These are phyloP conservation scores for Thraustochytrium sp. DNA, from an alignment of 352 stramenopile species.

Conservation along the genomic window DNA sequence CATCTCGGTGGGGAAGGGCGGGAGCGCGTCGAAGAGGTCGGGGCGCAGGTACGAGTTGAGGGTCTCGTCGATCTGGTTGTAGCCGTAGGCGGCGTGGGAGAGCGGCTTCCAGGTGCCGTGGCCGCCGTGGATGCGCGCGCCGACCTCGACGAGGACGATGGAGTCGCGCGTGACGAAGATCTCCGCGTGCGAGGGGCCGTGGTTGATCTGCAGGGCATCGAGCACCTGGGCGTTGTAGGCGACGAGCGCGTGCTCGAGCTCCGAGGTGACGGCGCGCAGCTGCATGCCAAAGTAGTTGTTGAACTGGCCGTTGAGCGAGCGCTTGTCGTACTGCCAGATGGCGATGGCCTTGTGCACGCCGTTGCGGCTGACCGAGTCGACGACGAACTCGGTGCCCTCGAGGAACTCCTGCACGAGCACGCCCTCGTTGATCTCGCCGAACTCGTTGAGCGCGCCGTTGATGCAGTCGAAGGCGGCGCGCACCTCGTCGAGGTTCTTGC, in stretches of 20 bases:
- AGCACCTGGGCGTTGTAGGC: constrained; percentile 56
- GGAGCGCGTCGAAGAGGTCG: constrained; percentile 58
- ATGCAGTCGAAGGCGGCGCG: constrained; percentile 79
- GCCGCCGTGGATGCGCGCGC: constrained; percentile 86
- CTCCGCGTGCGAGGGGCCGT: constrained; percentile 65
- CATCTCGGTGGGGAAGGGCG: constrained; percentile 59
- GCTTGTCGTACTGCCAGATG: constrained; percentile 95
- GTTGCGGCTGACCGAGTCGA: constrained; percentile 88
- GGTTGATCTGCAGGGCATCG: constrained; percentile 55
- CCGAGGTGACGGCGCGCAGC: constrained; percentile 57
- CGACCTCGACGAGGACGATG: constrained; percentile 89
- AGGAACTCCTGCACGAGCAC: constrained; percentile 91
- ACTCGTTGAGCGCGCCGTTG: constrained; percentile 76
- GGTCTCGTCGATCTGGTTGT: constrained; percentile 83
- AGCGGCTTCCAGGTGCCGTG: constrained; percentile 87
- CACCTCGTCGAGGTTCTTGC: constrained; percentile 76
- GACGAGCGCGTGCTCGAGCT: constrained; percentile 55
- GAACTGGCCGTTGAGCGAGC: constrained; percentile 69
- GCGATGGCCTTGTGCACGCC: constrained; percentile 87
- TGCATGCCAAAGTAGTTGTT: constrained; percentile 65
- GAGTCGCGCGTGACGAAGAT: constrained; percentile 59
- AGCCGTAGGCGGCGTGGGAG: constrained; percentile 75
- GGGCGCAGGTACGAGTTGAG: constrained; percentile 70
- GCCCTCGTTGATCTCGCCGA: constrained; percentile 73
- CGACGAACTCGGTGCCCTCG: constrained; percentile 85